Evolutionary conservation across 2,329 filamentous ascomycete genomes (phyloP).

Genomic region (Trichoderma semiorbis): DNA sequence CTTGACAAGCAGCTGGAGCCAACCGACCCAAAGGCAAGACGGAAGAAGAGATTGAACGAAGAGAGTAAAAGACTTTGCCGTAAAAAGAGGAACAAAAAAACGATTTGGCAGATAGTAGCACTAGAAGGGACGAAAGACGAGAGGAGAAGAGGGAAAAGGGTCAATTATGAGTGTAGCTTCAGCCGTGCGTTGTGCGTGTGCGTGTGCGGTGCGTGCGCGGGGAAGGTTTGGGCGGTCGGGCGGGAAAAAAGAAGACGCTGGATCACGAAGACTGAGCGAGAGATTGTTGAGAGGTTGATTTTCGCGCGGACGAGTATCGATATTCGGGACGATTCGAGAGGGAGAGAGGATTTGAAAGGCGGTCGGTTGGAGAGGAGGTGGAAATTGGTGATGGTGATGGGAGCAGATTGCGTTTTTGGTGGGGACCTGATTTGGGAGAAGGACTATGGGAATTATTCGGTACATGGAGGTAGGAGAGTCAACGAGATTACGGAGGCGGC

Average conservation of each 20-base stretch:
- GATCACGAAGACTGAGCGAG: background rate
- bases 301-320: background rate
- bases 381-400: slow-evolving; percentile 12
- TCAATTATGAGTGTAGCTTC: background rate
- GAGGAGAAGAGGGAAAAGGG: background rate
- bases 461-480: background rate
- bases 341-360: background rate
- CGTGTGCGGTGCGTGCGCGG: background rate
- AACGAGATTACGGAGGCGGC: background rate
- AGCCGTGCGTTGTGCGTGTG: slow-evolving; percentile 1
- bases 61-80: background rate
- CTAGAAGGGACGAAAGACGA: background rate
- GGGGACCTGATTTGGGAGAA: background rate
- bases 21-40: background rate
- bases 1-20: background rate
- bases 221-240: slow-evolving; percentile 6
- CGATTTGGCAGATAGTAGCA: background rate
- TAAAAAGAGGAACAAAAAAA: background rate
- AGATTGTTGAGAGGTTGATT: background rate
- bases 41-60: background rate
- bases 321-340: background rate
- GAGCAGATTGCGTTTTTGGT: slow-evolving; percentile 14
- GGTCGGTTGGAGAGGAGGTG: slow-evolving; percentile 8
- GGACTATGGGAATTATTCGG: background rate
- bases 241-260: slow-evolving; percentile 5